Conservation (phyloP, 306 rosid genomes). For the Styphnolobium japonicum region DNA sequence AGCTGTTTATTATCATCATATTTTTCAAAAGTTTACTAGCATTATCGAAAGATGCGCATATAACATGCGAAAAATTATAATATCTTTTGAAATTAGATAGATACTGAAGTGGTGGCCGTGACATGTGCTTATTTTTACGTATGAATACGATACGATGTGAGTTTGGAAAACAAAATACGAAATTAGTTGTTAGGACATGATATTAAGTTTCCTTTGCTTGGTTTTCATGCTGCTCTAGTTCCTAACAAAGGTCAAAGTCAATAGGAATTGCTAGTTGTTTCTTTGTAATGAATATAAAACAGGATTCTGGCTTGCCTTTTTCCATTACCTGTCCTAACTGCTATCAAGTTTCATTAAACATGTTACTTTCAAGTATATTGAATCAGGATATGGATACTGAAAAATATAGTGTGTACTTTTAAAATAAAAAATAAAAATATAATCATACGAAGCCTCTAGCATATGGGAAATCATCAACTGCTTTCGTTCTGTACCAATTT, state of each 20-base stretch:
- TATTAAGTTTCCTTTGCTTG: neutral
- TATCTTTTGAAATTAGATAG: too few relatives aligned
- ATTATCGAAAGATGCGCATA: too few relatives aligned
- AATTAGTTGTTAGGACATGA: neutral
- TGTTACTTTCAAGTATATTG: neutral
- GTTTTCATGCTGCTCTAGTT: neutral
- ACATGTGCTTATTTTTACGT: neutral
- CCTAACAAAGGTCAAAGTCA: neutral
- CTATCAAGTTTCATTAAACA: neutral
- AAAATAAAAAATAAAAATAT: too few relatives aligned
- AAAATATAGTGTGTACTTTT: neutral
- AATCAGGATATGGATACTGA: neutral
- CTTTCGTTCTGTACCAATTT: neutral
- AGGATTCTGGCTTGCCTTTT: neutral
- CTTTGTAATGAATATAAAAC: neutral
- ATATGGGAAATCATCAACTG: neutral
- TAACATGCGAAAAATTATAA: too few relatives aligned
- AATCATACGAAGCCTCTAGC: neutral
- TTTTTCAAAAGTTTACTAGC: neutral
- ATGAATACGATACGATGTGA: neutral
- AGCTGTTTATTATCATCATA: neutral
- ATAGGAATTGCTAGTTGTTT: constrained; percentile 22
- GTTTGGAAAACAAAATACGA: neutral
- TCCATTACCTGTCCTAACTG: neutral
- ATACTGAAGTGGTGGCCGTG: too few relatives aligned